Percentiles rank a stretch among this genome's conserved stretches.
These are phyloP conservation scores for Populus trichocarpa DNA, from an alignment of 441 rosid species.

Conservation along the genomic window DNA sequence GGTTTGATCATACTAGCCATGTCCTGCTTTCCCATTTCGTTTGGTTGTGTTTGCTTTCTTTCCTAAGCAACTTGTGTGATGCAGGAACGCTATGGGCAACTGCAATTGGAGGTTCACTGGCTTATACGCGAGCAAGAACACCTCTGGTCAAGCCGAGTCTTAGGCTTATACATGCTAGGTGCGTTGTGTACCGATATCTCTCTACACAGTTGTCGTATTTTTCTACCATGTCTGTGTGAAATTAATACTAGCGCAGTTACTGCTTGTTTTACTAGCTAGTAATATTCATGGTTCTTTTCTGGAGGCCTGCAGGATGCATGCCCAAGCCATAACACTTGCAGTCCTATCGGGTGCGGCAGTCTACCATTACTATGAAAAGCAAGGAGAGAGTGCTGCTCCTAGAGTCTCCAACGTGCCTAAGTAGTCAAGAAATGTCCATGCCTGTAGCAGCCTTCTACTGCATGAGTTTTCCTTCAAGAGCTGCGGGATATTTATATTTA, in stretches of 20 bases:
- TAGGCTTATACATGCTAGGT: conserved; percentile 71
- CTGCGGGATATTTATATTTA: not conserved
- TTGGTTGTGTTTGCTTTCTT: not conserved
- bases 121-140: conserved; percentile 43
- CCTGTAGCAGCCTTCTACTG: not conserved
- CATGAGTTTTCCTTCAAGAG: not conserved
- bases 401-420: not conserved
- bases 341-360: conserved; percentile 68
- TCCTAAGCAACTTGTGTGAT: not conserved
- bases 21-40: not conserved
- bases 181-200: not conserved
- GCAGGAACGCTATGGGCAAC: conserved; percentile 63
- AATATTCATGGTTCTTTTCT: not conserved
- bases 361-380: conserved; percentile 55
- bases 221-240: not conserved
- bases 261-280: no score
- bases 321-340: conserved; percentile 63
- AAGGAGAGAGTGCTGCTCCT: conserved; percentile 7
- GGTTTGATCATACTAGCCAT: not conserved
- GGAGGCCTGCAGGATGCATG: conserved; percentile 51
- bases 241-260: no score
- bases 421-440: not conserved
- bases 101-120: conserved; percentile 53
- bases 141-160: conserved; percentile 62
- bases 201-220: not conserved